Evolutionary conservation across 164 flowering plant species (phyloP), one percentile per base, ranked within the genome.

Genomic region (Akebia trifoliata): DNA sequence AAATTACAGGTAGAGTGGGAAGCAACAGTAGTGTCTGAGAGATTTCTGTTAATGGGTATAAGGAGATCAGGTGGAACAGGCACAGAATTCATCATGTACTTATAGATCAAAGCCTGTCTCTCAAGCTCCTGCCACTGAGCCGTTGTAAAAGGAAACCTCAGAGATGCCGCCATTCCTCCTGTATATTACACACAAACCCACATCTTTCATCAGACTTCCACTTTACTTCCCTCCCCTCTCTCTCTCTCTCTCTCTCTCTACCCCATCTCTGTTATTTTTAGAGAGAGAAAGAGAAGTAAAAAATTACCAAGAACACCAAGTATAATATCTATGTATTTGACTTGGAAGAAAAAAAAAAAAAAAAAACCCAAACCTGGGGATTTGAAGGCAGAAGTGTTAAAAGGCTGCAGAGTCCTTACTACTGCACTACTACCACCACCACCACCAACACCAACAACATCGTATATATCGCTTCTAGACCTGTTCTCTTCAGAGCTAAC

Each of bases 91-190:
- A 74, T 72, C 79, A 86, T 78, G 78, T 74, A 70, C 71, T 78
- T 84, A 73, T 68, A 84, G 47, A 86, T 80, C 72, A 75, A 60
- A 8, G 81, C 78, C 59, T 86, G 94, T 50, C 81, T 72, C 60
- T 86, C 83, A 54, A 86, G 76, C 65, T 86, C 94, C 57, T 72
- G 74, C 85, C 83, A 67, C 69, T 86, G 94, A 17, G 78, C 74
- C 20, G 60, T 17, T 21, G 90, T 84, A 64, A 86, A 84, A 38
- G 85, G 81, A 64, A 54, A 67, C 54, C 74, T 73, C 59, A 65
- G n/a, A 42, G 62, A 50, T 43, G 67, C 53, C 38, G 37, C 56
- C 65, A 57, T 60, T 29, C 54, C 70, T 61, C 54, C 60, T 47
- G 43, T 60, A 56, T 40, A 44, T 54, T 10, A 32, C 24, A 53